phyloP scores from a whole-genome alignment of 2,329 filamentous ascomycete species.

The Fusarium pseudoanthophilum region DNA sequence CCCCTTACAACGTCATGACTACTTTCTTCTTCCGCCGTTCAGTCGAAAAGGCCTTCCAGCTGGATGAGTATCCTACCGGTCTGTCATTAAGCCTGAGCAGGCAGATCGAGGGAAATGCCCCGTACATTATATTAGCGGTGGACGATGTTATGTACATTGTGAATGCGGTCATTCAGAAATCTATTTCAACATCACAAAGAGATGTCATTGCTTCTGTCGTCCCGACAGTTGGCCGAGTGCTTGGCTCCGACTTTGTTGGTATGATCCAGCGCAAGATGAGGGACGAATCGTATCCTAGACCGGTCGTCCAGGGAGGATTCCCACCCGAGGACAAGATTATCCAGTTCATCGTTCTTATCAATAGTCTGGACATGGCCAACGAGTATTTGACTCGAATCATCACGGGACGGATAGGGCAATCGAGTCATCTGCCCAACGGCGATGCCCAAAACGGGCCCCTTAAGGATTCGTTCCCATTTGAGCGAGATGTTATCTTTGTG shows the following conservation, averaged over 20 bases:
- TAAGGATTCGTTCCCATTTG: slow-evolving; percentile 80
- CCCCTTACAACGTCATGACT: slow-evolving; percentile 90
- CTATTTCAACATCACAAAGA: slow-evolving; percentile 85
- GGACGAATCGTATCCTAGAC: slow-evolving; percentile 90
- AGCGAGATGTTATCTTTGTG: slow-evolving; percentile 77
- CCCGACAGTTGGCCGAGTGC: slow-evolving; percentile 80
- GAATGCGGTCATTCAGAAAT: slow-evolving; percentile 88
- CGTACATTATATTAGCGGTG: slow-evolving; percentile 93
- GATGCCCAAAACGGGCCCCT: slow-evolving; percentile 58
- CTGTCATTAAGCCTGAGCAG: slow-evolving; percentile 80
- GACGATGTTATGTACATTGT: slow-evolving; percentile 99
- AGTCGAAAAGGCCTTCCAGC: slow-evolving; percentile 96
- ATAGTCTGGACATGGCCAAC: slow-evolving; percentile 91
- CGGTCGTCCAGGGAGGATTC: slow-evolving; percentile 79
- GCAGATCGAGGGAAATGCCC: slow-evolving; percentile 79
- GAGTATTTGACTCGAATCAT: slow-evolving; percentile 93
- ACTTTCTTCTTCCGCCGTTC: slow-evolving; percentile 97
- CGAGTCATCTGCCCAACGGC: slow-evolving; percentile 51
- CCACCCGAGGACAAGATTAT: slow-evolving; percentile 91
- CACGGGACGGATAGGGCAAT: slow-evolving; percentile 67
- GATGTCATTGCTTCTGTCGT: slow-evolving; percentile 81
- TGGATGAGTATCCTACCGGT: slow-evolving; percentile 87
- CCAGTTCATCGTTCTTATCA: slow-evolving; percentile 90
- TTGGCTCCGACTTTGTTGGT: slow-evolving; percentile 90
- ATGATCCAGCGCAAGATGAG: slow-evolving; percentile 99